Evolutionary conservation across 768 basidiomycete species (phyloP).

Genomic region (Trametes cinnabarina): DNA sequence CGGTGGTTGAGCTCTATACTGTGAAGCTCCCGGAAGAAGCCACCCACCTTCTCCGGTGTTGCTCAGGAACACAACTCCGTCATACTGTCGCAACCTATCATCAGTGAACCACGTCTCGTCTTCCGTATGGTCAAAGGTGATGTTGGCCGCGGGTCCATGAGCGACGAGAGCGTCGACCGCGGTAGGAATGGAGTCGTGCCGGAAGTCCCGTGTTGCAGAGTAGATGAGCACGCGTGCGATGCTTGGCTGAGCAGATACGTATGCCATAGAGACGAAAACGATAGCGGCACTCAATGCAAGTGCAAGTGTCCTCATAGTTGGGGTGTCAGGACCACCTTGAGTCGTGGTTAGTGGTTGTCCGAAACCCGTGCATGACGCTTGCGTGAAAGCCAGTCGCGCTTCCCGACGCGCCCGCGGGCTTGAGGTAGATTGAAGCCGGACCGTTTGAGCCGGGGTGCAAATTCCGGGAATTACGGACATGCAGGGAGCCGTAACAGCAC

Average conservation of each 20-base stretch:
- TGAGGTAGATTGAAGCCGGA: too few species aligned
- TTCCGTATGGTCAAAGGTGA: slow-evolving; percentile 45
- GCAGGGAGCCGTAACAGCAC: too few species aligned
- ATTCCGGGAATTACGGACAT: too few species aligned
- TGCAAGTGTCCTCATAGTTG: not conserved
- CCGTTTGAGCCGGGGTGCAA: too few species aligned
- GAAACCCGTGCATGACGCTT: too few species aligned
- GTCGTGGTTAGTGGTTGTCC: not conserved
- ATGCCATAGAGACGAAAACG: not conserved
- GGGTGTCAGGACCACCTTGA: not conserved
- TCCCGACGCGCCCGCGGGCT: too few species aligned
- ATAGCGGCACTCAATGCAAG: not conserved
- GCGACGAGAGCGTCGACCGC: slow-evolving; percentile 39
- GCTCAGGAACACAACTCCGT: slow-evolving; percentile 44
- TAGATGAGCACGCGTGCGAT: slow-evolving; percentile 30
- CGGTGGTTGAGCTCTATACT: not conserved
- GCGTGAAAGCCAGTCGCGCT: too few species aligned
- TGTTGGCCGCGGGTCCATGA: slow-evolving; percentile 22
- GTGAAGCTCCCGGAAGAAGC: not conserved
- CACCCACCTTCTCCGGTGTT: slow-evolving; percentile 45
- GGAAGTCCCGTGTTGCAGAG: slow-evolving; percentile 42
- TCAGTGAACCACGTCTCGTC: slow-evolving; percentile 42
- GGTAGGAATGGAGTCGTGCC: slow-evolving; percentile 52
- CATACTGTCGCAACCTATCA: slow-evolving; percentile 39
- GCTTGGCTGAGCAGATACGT: not conserved